Conservation (phyloP, 176 grass and related monocot species). For the Avena sativa region DNA sequence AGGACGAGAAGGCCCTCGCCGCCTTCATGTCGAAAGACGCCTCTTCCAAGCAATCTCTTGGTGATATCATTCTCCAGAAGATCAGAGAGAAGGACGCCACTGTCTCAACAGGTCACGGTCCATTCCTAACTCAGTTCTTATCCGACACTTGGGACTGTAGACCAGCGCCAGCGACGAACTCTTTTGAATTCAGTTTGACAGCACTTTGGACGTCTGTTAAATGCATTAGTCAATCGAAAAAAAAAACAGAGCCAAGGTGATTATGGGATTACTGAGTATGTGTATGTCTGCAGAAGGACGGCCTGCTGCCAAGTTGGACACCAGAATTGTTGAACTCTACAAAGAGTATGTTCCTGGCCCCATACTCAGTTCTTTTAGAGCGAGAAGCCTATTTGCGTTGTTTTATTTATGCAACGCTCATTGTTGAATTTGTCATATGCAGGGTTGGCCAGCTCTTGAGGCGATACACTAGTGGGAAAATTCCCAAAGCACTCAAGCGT, state of each 20-base stretch:
- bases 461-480: slow-evolving; percentile 86
- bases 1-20: slow-evolving; percentile 83
- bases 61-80: slow-evolving; percentile 85
- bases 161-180: not conserved
- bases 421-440: slow-evolving; percentile 19
- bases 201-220: not conserved
- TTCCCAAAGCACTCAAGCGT: slow-evolving; percentile 84
- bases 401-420: not conserved
- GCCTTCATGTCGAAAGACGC: slow-evolving; percentile 71
- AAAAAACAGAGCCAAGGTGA: not conserved
- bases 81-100: slow-evolving; percentile 81
- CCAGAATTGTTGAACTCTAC: slow-evolving; percentile 60
- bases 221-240: not conserved
- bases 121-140: not conserved
- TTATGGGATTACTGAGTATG: slow-evolving; percentile 5
- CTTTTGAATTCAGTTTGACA: not conserved
- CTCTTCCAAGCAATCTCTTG: slow-evolving; percentile 57
- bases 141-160: not conserved
- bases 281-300: slow-evolving; percentile 56
- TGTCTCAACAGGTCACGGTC: slow-evolving; percentile 51
- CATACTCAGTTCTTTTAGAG: not conserved
- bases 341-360: slow-evolving; percentile 59
- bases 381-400: not conserved
- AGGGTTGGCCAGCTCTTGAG: slow-evolving; percentile 83
- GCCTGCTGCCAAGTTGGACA: slow-evolving; percentile 65